Evolutionary conservation across 495 filamentous ascomycete species (phyloP), one percentile per base, ranked within the genome.

Genomic region (Lophium mytilinum): DNA sequence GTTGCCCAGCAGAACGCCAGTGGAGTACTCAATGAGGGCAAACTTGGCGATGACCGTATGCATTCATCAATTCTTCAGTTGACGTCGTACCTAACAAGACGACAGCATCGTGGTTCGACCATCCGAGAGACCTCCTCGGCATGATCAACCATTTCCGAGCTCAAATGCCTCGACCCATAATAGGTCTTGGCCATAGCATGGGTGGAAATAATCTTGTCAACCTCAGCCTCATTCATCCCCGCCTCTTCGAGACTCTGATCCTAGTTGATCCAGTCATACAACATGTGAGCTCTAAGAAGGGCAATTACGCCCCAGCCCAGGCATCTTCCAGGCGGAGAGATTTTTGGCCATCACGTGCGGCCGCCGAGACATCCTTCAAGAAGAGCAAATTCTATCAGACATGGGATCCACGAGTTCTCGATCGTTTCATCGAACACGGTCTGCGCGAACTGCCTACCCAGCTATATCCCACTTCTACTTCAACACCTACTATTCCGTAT

Each of bases 171-270:
- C 85, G 88, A 10, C 92, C 93, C 5, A 71, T 96, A n/a, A 72
- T 96, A 55, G 93, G 91, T 33, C 68, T 98, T 3, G 93, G 93
- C 18, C 93, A 98, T 72, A 92, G 87, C 68, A 86, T 90, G 77
- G 93, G 93, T 61, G 91, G 80, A 57, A 80, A 79, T 66, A 79
- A 87, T 50, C 78, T 89, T 59, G 66, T 69, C 43, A 75, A 80
- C 60, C 66, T 85, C 9, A 75, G 88, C 15, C 74, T 93, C 12
- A 77, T 90, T 58, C 88, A 95, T 73, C 90, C 93, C 9, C 83
- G 90, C 4, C 81, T 97, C 9, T 77, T 96, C 57, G 78, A 83
- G 50, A 82, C 83, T 2, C 65, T 96, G 7, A 76, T 95, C 47
- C 78, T 94, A 6, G 73, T 96, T 1, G 92, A 97, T 68, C 90